phyloP scores from a whole-genome alignment of 768 basidiomycete species.

The Leccinum subgranulosum region DNA sequence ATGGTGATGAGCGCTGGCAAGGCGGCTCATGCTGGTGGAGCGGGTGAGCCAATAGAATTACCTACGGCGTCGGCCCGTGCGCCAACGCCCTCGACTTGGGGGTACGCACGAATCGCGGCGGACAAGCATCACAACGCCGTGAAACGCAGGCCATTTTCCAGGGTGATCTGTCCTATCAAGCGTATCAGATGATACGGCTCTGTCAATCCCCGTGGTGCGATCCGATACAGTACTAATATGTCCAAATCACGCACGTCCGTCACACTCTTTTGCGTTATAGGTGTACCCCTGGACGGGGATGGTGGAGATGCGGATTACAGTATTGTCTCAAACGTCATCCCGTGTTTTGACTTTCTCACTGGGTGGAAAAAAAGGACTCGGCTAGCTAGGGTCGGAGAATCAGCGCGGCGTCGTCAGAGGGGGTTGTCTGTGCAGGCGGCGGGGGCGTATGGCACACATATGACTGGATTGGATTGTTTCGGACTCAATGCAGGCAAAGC shows the following conservation, averaged over 20 bases:
- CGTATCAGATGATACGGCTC: constrained; percentile 25
- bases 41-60: constrained; percentile 4
- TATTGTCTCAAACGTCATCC: constrained; percentile 1
- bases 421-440: not conserved
- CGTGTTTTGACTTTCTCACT: not conserved
- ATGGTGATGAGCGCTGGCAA: constrained; percentile 12
- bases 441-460: not conserved
- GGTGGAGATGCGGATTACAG: not conserved
- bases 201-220: constrained; percentile 13
- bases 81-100: not conserved
- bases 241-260: constrained; percentile 4
- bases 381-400: constrained; percentile 1
- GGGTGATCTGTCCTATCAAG: constrained; percentile 22
- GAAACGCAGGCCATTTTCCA: constrained; percentile 16
- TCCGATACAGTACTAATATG: not conserved
- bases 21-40: constrained; percentile 1
- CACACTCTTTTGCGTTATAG: not conserved
- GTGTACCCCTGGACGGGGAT: not conserved
- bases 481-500: not conserved
- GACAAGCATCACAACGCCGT: constrained; percentile 18
- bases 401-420: constrained; percentile 2
- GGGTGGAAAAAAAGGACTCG: not conserved
- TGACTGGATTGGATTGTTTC: constrained; percentile 9
- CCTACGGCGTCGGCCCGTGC: not conserved
- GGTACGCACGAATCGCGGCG: not conserved